These are phyloP conservation scores for Tripterygium wilfordii DNA, from an alignment of 177 flowering plant genomes.

Conservation along the genomic window DNA sequence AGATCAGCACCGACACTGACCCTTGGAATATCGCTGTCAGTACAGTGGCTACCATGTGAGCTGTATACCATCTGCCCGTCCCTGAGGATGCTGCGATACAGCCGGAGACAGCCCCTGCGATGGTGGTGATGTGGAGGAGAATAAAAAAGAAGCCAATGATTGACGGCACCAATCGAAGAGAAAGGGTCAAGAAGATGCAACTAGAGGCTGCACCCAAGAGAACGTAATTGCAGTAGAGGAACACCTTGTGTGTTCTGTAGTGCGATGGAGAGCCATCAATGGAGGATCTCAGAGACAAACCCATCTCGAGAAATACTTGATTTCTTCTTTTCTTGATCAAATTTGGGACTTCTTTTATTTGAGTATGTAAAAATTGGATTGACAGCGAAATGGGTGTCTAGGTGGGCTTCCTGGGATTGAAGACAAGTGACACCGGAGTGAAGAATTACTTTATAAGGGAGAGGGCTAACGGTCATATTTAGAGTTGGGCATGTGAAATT, in stretches of 20 bases:
- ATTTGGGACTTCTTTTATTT: too few relatives aligned
- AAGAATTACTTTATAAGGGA: too few relatives aligned
- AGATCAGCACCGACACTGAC: slow-evolving; percentile 50
- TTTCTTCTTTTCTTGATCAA: too few relatives aligned
- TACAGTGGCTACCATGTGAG: slow-evolving; percentile 59
- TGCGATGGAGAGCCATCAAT: slow-evolving; percentile 12
- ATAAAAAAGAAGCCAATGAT: neutral
- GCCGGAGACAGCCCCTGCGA: neutral
- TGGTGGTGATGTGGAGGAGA: neutral
- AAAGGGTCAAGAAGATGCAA: neutral
- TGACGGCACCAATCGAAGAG: neutral
- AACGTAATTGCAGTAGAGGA: slow-evolving; percentile 23
- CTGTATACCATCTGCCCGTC: slow-evolving; percentile 36
- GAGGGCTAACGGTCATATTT: too few relatives aligned
- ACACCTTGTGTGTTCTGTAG: slow-evolving; percentile 39
- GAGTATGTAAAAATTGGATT: too few relatives aligned
- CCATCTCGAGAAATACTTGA: too few relatives aligned
- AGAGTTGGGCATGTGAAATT: too few relatives aligned
- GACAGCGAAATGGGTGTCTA: neutral
- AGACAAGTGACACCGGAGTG: too few relatives aligned
- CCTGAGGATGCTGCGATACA: neutral
- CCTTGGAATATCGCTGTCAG: slow-evolving; percentile 72
- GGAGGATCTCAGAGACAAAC: slow-evolving; percentile 3
- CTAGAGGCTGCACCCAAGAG: neutral
- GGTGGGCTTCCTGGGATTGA: too few relatives aligned